Evolutionary conservation across 768 basidiomycete genomes (phyloP).

Genomic region (Auriscalpium microsporum): DNA sequence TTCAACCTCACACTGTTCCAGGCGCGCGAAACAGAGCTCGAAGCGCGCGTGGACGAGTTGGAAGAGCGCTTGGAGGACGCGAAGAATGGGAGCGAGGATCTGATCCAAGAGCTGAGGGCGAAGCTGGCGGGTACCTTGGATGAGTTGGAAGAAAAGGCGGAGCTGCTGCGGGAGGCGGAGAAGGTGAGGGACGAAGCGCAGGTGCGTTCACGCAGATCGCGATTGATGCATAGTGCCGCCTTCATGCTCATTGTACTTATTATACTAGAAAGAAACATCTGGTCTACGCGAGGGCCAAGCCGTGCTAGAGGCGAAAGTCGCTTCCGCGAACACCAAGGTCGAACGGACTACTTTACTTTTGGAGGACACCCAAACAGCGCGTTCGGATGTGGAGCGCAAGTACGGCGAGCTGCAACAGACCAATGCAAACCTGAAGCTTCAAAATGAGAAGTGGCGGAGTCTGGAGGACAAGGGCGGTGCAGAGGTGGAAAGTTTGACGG

Average conservation of each 20-base stretch:
- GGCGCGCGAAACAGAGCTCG: conserved; percentile 50
- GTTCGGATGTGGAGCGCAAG: conserved; percentile 44
- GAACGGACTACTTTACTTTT: conserved; percentile 50
- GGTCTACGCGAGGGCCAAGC: conserved; percentile 42
- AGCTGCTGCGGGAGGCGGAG: conserved; percentile 22
- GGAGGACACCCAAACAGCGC: conserved; percentile 45
- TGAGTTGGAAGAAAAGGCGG: conserved; percentile 38
- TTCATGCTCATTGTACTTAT: not conserved
- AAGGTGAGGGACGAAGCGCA: conserved; percentile 18
- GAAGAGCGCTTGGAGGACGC: conserved; percentile 35
- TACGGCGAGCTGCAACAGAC: conserved; percentile 53
- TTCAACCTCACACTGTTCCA: conserved; percentile 62
- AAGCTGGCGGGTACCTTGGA: conserved; percentile 27
- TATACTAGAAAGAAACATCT: conserved; percentile 30
- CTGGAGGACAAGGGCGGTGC: conserved; percentile 57
- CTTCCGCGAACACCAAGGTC: conserved; percentile 41
- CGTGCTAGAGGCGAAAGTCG: conserved; percentile 37
- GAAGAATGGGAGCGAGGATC: not conserved
- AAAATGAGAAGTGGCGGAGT: conserved; percentile 61
- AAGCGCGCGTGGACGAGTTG: conserved; percentile 42
- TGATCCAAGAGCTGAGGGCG: conserved; percentile 41
- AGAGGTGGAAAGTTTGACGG: conserved; percentile 47
- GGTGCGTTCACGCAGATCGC: conserved; percentile 21
- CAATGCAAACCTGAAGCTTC: conserved; percentile 46
- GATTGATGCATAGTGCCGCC: conserved; percentile 8